Evolutionary conservation across 306 rosid species (phyloP), one percentile per base, ranked within the genome.

Genomic region (Rosa lucieae): DNA sequence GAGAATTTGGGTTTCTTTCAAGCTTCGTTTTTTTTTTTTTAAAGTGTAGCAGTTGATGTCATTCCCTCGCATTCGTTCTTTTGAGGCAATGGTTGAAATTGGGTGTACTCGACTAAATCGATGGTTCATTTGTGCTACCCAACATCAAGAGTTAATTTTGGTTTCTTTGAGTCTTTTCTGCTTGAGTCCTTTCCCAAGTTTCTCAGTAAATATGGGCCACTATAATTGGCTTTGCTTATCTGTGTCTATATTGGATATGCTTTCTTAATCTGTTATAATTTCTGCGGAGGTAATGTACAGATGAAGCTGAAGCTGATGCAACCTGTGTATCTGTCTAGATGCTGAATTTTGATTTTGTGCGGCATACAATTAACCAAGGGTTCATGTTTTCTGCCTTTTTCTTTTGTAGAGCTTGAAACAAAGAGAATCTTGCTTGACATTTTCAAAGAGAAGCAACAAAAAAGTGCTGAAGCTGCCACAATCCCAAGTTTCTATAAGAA

Each of bases 401-500:
- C 35, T 56, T 68, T 55, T 88, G 88, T 88, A 96, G 98, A 96
- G 89, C 99, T 93, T 47, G 99, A 96, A 85, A 96, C 98, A 21
- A 96, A 96, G 82, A 89, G 96, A 88, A 96, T 96, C 72, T 88
- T 96, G 89, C 99, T 96, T 72, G 98, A 93, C 70, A 96, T 96
- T 88, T 96, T 96, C 76, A 96, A 96, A 81, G 98, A 96, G 77
- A 96, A 96, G 93, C 99, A 93, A 81, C 93, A 92, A 84, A 96
- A 87, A 86, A 88, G 88, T 67, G 93, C 96, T 26, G 98, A 93
- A 88, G 99, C 97, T 81, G 92, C 92, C 84, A 82, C 92, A 67
- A 93, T 96, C 79, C 99, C 99, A 39, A 93, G 98, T 88, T 96
- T 96, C 88, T 96, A 96, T 86, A 93, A 93, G 89, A 91, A 93